A percentile compares a stretch with the other conserved stretches of the same genome.
Evolutionary conservation across 2,329 filamentous ascomycete species (phyloP).

Genomic region (Westerdykella aurantiaca): DNA sequence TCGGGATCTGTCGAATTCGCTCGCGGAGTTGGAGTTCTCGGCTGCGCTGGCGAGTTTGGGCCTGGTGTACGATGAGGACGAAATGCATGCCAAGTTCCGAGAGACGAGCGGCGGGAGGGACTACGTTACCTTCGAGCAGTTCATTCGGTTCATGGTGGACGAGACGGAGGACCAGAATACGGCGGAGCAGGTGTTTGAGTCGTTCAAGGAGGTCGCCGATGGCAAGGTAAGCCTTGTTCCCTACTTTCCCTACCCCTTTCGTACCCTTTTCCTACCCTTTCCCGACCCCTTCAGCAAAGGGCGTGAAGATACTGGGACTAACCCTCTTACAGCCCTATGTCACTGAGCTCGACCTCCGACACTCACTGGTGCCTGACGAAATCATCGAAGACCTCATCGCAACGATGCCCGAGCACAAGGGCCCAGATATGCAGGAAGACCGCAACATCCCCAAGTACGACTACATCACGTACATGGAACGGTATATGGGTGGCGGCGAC

Average conservation of each 20-base stretch:
- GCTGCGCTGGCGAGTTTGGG: constrained; percentile 92
- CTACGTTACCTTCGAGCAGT: constrained; percentile 93
- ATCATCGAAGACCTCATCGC: constrained; percentile 88
- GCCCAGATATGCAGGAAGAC: constrained; percentile 81
- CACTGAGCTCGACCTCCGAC: constrained; percentile 91
- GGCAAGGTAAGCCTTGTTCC: constrained; percentile 62
- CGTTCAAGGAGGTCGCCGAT: constrained; percentile 93
- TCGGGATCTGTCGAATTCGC: constrained; percentile 79
- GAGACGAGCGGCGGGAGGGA: constrained; percentile 75
- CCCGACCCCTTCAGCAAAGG: not conserved
- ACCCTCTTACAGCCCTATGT: constrained; percentile 65
- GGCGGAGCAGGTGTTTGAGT: constrained; percentile 96
- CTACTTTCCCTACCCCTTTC: not conserved
- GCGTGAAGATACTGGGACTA: constrained; percentile 6
- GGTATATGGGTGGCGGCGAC: constrained; percentile 41
- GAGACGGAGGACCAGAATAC: constrained; percentile 99
- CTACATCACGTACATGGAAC: constrained; percentile 96
- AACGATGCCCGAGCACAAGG: constrained; percentile 78
- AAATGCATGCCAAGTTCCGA: constrained; percentile 94
- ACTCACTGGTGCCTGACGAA: constrained; percentile 92
- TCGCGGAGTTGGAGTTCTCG: constrained; percentile 92
- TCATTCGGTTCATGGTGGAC: constrained; percentile 98
- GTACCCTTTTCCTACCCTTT: not conserved
- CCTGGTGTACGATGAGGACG: constrained; percentile 91
- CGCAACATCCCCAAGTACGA: constrained; percentile 83